Percentiles rank a stretch among this genome's conserved stretches.
These are phyloP conservation scores for Flaveria linearis DNA, from an alignment of 129 eudicot species.

Conservation along the genomic window DNA sequence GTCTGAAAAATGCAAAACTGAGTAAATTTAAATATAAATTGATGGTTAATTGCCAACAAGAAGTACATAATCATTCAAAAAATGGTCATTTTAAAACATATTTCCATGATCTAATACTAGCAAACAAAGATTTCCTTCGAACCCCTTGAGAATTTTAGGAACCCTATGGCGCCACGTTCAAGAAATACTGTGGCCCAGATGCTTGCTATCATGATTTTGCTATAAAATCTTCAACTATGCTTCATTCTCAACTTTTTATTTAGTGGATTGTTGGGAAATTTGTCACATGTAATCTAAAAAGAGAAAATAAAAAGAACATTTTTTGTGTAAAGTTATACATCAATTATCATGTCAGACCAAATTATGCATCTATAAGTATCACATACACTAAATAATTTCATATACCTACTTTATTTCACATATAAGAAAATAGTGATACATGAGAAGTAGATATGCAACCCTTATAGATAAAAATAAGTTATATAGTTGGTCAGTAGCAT, in stretches of 20 bases:
- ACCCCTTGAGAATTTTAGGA: conserved; percentile 1
- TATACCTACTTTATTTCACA: not conserved
- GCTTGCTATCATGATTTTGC: not conserved
- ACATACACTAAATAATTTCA: not conserved
- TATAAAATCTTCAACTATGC: not conserved
- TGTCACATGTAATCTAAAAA: not conserved
- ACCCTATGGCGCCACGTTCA: not conserved
- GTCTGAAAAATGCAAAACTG: conserved; percentile 28
- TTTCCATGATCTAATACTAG: not conserved
- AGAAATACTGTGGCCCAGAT: not conserved
- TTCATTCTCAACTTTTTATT: not conserved
- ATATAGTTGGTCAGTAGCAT: not conserved
- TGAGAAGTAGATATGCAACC: not conserved
- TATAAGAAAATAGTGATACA: not conserved
- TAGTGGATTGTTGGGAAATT: not conserved
- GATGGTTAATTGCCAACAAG: not conserved
- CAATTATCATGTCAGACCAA: conserved; percentile 3
- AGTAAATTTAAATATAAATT: not conserved
- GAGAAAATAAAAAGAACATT: not conserved
- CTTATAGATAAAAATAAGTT: not conserved
- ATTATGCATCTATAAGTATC: not conserved
- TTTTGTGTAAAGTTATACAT: not conserved
- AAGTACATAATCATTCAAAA: not conserved
- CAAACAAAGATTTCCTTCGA: not conserved
- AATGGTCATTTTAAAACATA: not conserved